Conservation (phyloP, 2,329 filamentous ascomycete genomes). For the Alternaria gansuensis region DNA sequence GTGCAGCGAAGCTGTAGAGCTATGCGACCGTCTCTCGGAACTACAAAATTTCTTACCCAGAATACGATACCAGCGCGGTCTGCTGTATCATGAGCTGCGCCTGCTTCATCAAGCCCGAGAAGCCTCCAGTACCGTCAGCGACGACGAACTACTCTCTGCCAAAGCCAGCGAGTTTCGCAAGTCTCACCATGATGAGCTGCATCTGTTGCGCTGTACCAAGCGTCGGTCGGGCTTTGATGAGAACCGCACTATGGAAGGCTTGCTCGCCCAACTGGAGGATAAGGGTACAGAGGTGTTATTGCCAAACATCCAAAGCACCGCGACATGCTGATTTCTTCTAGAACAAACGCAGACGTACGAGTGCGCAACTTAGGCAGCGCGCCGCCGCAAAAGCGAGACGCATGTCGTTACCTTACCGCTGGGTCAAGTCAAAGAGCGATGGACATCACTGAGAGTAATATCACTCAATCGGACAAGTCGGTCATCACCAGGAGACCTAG, state of each 20-base stretch:
- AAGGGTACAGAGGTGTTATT: slow-evolving; percentile 21
- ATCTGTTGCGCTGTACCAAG: slow-evolving; percentile 20
- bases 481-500: too few relatives aligned
- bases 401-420: slow-evolving; percentile 34
- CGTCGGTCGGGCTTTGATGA: slow-evolving; percentile 46
- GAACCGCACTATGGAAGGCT: slow-evolving; percentile 31
- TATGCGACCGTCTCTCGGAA: slow-evolving; percentile 37
- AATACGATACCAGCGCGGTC: slow-evolving; percentile 40
- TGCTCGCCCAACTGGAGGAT: slow-evolving; percentile 31
- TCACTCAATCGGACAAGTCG: neutral
- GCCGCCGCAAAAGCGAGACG: slow-evolving; percentile 36
- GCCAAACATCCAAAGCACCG: too few relatives aligned
- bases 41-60: slow-evolving; percentile 34
- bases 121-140: slow-evolving; percentile 27
- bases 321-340: slow-evolving; percentile 15
- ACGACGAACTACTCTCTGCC: slow-evolving; percentile 10
- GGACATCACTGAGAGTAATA: neutral
- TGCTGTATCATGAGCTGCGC: slow-evolving; percentile 38
- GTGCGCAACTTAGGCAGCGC: slow-evolving; percentile 35
- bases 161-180: slow-evolving; percentile 25
- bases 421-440: slow-evolving; percentile 21
- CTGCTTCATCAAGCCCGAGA: slow-evolving; percentile 37
- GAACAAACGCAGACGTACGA: slow-evolving; percentile 36
- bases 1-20: slow-evolving; percentile 45
- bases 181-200: slow-evolving; percentile 35